Percentiles rank a stretch among this genome's conserved stretches.
Evolutionary conservation across 768 basidiomycete species (phyloP).

Genomic region (Tricholoma sp.): DNA sequence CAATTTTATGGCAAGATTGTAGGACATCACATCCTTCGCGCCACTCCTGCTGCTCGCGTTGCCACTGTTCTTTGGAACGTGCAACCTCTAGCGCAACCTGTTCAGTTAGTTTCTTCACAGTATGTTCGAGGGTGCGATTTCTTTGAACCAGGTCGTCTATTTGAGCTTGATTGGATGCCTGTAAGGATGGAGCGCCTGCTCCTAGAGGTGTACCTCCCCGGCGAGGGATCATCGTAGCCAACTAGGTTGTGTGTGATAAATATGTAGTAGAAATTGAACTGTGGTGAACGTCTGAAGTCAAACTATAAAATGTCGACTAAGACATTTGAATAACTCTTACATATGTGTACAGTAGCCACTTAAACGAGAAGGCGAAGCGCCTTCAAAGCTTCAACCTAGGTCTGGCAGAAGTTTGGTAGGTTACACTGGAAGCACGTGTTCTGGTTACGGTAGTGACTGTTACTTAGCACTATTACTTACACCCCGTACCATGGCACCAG

Average conservation of each 20-base stretch:
- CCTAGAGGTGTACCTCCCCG: slow-evolving; percentile 17
- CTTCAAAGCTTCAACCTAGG: no score
- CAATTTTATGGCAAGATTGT: slow-evolving; percentile 58
- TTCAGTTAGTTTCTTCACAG: slow-evolving; percentile 48
- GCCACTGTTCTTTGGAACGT: slow-evolving; percentile 43
- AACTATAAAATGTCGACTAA: neutral
- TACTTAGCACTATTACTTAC: no score
- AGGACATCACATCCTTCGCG: slow-evolving; percentile 58
- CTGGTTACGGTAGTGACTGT: no score
- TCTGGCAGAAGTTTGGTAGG: no score
- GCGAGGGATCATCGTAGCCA: slow-evolving; percentile 11
- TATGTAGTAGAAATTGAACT: neutral
- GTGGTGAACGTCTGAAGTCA: neutral
- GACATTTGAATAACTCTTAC: no score
- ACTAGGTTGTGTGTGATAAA: neutral
- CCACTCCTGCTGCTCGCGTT: slow-evolving; percentile 54
- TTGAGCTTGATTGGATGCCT: slow-evolving; percentile 58
- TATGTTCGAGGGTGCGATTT: slow-evolving; percentile 60
- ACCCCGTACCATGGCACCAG: slow-evolving; percentile 55
- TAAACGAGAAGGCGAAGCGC: no score
- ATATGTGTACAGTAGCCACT: no score
- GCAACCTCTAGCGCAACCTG: slow-evolving; percentile 39
- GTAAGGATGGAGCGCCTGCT: slow-evolving; percentile 38
- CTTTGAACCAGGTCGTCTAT: slow-evolving; percentile 72
- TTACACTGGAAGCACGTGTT: neutral